Conservation (phyloP, 352 stramenopile genomes). For the Phytopythium sindhum region DNA sequence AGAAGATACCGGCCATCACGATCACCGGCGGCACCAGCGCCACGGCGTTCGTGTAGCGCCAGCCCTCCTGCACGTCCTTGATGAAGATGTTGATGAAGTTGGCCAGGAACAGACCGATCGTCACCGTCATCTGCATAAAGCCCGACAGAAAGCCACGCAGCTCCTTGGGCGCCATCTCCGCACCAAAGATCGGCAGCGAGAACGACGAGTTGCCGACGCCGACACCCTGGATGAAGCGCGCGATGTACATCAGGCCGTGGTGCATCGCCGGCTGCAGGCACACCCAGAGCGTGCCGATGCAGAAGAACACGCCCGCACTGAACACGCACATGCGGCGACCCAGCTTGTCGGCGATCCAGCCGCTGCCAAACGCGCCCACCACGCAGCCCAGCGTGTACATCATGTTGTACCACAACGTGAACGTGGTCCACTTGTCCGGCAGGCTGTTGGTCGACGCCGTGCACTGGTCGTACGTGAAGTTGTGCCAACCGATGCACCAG, state of each 20-base stretch:
- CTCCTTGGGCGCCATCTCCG: constrained; percentile 32
- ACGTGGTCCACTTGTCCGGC: constrained; percentile 17
- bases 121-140: constrained; percentile 32
- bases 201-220: constrained; percentile 27
- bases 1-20: constrained; percentile 30
- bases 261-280: constrained; percentile 18
- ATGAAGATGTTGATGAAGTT: constrained; percentile 24
- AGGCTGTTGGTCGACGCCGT: constrained; percentile 9
- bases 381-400: constrained; percentile 34
- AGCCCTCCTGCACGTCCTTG: constrained; percentile 17
- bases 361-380: constrained; percentile 23
- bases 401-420: constrained; percentile 27
- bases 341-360: constrained; percentile 21
- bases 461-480: constrained; percentile 26
- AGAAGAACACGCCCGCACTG: constrained; percentile 23
- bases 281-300: constrained; percentile 28
- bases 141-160: constrained; percentile 28
- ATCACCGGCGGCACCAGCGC: constrained; percentile 20
- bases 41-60: constrained; percentile 27
- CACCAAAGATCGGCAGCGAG: constrained; percentile 28
- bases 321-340: constrained; percentile 25
- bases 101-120: constrained; percentile 21
- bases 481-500: constrained; percentile 24
- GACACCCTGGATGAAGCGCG: constrained; percentile 18
- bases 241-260: constrained; percentile 22